phyloP scores from a whole-genome alignment of 352 stramenopile genomes.

The Phytophthora sansomeana region DNA sequence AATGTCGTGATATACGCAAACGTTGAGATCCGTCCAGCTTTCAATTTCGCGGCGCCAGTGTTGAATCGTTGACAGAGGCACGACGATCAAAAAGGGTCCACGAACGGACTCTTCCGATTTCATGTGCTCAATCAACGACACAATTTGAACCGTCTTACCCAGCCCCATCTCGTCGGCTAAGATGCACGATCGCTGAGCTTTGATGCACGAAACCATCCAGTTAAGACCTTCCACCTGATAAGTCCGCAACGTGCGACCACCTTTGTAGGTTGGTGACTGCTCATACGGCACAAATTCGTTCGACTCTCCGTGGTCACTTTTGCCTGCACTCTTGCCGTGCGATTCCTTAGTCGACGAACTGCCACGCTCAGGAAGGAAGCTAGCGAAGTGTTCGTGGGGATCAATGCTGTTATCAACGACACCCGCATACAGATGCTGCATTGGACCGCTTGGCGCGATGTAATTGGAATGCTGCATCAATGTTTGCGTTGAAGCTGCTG shows the following conservation, averaged over 20 bases:
- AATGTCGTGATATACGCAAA: constrained; percentile 98
- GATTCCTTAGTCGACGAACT: constrained; percentile 5
- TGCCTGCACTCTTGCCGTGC: constrained; percentile 17
- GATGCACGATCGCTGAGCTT: constrained; percentile 89
- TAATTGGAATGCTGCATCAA: constrained; percentile 65
- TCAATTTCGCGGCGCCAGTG: constrained; percentile 91
- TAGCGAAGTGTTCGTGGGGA: constrained; percentile 89
- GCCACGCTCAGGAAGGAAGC: constrained; percentile 70
- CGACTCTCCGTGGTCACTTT: constrained; percentile 30
- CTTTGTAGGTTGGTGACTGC: constrained; percentile 90
- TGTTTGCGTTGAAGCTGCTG: constrained; percentile 40
- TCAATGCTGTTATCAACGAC: constrained; percentile 93
- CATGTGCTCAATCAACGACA: constrained; percentile 93
- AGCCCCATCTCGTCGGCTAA: constrained; percentile 94
- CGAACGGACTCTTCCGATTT: constrained; percentile 85
- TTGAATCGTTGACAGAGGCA: constrained; percentile 89
- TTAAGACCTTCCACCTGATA: constrained; percentile 92
- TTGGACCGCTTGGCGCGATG: constrained; percentile 80
- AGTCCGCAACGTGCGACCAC: constrained; percentile 74
- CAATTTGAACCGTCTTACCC: constrained; percentile 96
- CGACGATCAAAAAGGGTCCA: constrained; percentile 86
- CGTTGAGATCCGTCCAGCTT: constrained; percentile 97
- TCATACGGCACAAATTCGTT: constrained; percentile 91
- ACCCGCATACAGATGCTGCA: constrained; percentile 88
- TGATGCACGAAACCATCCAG: constrained; percentile 91